Percentiles rank a stretch among this genome's conserved stretches.
These are phyloP conservation scores for Juglanconis juglandina DNA, from an alignment of 2,329 filamentous ascomycete genomes.

Conservation along the genomic window DNA sequence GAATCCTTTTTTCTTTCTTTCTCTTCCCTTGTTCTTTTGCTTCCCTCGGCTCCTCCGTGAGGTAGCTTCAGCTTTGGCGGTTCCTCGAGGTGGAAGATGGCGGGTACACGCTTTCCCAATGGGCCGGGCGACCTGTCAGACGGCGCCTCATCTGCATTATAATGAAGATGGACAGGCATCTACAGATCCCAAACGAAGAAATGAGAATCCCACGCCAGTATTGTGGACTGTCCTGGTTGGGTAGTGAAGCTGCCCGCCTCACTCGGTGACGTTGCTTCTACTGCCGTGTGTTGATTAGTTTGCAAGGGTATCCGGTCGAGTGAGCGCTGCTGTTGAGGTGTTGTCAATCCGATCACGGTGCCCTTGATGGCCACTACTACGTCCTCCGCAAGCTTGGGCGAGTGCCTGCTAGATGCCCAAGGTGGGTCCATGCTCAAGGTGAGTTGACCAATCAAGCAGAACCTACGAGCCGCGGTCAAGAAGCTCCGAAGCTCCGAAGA, in stretches of 20 bases:
- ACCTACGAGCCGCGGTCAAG: neutral
- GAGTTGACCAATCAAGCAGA: neutral
- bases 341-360: no score
- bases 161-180: slow-evolving; percentile 14
- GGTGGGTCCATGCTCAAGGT: neutral
- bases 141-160: slow-evolving; percentile 2
- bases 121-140: neutral
- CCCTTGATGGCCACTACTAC: neutral
- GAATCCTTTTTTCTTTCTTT: neutral
- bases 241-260: neutral
- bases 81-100: neutral
- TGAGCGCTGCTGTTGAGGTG: no score
- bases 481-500: neutral
- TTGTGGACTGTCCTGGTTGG: no score
- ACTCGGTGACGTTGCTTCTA: neutral
- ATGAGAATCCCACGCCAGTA: neutral
- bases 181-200: slow-evolving; percentile 7
- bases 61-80: neutral
- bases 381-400: neutral
- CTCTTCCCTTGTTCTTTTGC: neutral
- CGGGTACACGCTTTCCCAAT: neutral
- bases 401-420: no score
- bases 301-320: no score
- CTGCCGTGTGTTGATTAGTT: no score
- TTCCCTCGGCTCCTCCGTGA: neutral